Base-by-base conservation (phyloP, 345 rosid species). In the Salix dunnii region DNA sequence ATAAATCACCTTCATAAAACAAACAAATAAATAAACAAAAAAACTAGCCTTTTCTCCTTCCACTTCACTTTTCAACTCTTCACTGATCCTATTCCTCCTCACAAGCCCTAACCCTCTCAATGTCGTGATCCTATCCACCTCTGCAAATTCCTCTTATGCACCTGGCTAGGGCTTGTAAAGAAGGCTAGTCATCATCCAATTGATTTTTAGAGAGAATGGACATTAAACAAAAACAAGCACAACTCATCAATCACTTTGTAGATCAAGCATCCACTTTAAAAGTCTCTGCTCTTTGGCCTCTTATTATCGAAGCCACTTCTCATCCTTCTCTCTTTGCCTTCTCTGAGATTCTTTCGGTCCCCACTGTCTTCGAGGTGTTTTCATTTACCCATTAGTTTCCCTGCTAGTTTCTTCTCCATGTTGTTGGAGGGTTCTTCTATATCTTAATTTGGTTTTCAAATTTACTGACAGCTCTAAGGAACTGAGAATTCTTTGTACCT, bases 311-410 rank as follows among this genome's bases (percentile, higher is more conserved):
- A 79, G 98, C 95, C 78, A 92, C 97, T 64, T 91, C 97, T 77
- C 88, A 94, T 67, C 91, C 97, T 23, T 90, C 86, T 33, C 98
- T 94, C 79, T 94, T 92, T 68, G 97, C 95, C 74, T 94, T 94
- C 90, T 92, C 97, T 23, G 97, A 94, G 91, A 94, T 94, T 87
- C 92, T 94, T 79, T 86, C 89, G 21, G 88, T 89, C 23, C 89
- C 94, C 27, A 73, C 38, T 65, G 81, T 91, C 69, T 78, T 82
- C 42, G 82, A 89, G 93, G 98, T 90, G 70, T 58, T 78, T 25
- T 35, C 27, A 33, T 18, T 16, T n/a, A 18, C 49, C 60, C 30
- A 6, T 63, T 71, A 8, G 38, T 21, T 36, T 38, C 14, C 31
- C 23, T 21, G 64, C 64, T 60, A 60, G 18, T 30, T 1, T 66